Conservation (phyloP, 2,329 filamentous ascomycete species). For the Metarhizium guizhouense region DNA sequence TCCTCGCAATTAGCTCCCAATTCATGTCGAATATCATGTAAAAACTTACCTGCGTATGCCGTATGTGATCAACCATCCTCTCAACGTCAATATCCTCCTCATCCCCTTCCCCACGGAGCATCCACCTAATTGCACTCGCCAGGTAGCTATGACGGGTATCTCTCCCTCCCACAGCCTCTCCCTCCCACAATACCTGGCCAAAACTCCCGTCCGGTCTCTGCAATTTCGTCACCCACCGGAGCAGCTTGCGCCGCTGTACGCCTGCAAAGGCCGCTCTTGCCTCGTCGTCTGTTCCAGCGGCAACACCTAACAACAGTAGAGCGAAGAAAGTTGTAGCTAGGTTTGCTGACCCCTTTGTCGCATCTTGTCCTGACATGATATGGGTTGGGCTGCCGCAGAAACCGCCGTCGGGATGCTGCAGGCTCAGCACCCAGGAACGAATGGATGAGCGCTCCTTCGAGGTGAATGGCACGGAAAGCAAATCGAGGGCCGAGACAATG, state of each 20-base stretch:
- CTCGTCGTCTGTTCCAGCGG: slow-evolving; percentile 30
- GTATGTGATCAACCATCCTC: slow-evolving; percentile 60
- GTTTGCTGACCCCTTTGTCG: slow-evolving; percentile 48
- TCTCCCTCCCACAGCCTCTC: slow-evolving; percentile 60
- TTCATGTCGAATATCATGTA: neutral
- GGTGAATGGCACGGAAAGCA: slow-evolving; percentile 58
- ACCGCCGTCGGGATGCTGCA: slow-evolving; percentile 78
- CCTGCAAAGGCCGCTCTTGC: slow-evolving; percentile 43
- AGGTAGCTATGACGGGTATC: slow-evolving; percentile 88
- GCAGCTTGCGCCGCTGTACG: slow-evolving; percentile 57
- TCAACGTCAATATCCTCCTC: slow-evolving; percentile 67
- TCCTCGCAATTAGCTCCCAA: slow-evolving; percentile 21
- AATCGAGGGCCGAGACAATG: slow-evolving; percentile 74
- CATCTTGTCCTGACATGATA: slow-evolving; percentile 31
- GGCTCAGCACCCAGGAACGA: slow-evolving; percentile 73
- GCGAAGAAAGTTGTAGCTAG: slow-evolving; percentile 87
- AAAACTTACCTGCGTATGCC: slow-evolving; percentile 42
- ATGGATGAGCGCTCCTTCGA: slow-evolving; percentile 34
- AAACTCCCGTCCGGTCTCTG: slow-evolving; percentile 86
- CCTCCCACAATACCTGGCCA: slow-evolving; percentile 63
- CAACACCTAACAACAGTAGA: slow-evolving; percentile 57
- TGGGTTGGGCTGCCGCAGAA: slow-evolving; percentile 80
- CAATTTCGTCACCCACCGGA: slow-evolving; percentile 66
- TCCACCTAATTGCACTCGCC: slow-evolving; percentile 72
- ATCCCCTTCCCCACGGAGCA: slow-evolving; percentile 56